Evolutionary conservation across 345 rosid species (phyloP).

Genomic region (Alliaria petiolata): DNA sequence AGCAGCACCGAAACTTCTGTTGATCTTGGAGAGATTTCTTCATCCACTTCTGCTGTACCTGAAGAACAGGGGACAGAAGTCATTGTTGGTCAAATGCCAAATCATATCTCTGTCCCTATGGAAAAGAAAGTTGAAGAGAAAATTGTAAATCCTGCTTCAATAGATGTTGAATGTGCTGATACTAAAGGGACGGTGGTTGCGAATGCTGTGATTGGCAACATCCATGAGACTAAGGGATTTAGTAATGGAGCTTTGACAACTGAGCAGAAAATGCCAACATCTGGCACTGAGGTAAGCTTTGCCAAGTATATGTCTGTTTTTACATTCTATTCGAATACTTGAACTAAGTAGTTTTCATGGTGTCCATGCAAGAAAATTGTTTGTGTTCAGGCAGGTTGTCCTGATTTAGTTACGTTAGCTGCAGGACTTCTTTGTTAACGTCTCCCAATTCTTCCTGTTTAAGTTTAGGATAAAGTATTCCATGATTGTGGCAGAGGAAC

Average conservation of each 20-base stretch:
- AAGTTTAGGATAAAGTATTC: background rate
- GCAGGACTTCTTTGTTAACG: background rate
- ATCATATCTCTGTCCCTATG: background rate
- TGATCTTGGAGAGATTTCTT: constrained; percentile 8
- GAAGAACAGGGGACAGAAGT: constrained; percentile 10
- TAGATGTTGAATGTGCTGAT: constrained; percentile 6
- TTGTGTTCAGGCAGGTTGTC: constrained; percentile 6
- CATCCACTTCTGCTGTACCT: constrained; percentile 5
- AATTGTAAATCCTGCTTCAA: constrained; percentile 14
- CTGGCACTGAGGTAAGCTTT: constrained; percentile 23
- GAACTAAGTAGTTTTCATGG: background rate
- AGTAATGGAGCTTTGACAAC: constrained; percentile 22
- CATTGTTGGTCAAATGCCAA: constrained; percentile 11
- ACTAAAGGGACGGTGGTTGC: constrained; percentile 6
- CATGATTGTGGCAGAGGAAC: background rate
- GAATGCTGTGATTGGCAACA: background rate
- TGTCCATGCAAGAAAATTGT: background rate
- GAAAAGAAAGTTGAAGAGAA: constrained; percentile 13
- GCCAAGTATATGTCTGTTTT: background rate
- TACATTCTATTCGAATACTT: background rate
- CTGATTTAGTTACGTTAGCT: background rate
- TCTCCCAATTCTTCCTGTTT: background rate
- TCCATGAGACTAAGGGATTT: constrained; percentile 16
- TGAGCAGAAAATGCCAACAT: background rate
- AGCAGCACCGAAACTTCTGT: background rate